Conservation (phyloP, 164 flowering plant species). For the Sextonia rubra region DNA sequence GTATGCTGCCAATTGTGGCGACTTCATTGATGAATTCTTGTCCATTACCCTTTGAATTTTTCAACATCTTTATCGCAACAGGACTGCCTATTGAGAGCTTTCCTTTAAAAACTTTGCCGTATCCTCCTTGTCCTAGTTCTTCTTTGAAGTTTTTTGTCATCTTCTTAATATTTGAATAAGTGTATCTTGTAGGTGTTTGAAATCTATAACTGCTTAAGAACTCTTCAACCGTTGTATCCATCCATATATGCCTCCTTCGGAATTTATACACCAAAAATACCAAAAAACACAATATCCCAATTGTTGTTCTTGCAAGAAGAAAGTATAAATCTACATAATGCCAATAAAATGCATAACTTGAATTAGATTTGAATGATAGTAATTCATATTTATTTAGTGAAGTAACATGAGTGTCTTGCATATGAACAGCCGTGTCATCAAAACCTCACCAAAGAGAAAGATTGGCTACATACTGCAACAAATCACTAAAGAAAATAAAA, state of each 20-base stretch:
- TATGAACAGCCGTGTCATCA: no score
- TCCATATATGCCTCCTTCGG: background rate
- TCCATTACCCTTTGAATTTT: constrained; percentile 8
- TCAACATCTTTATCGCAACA: constrained; percentile 39
- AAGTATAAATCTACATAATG: no score
- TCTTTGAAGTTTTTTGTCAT: constrained; percentile 32
- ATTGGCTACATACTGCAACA: no score
- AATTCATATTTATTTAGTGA: no score
- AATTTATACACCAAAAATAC: constrained; percentile 10
- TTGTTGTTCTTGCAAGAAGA: background rate
- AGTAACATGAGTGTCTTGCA: no score
- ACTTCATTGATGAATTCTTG: constrained; percentile 15
- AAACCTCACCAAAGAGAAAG: no score
- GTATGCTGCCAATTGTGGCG: constrained; percentile 3
- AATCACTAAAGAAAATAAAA: no score
- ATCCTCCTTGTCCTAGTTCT: constrained; percentile 43
- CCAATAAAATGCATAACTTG: no score
- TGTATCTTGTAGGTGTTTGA: constrained; percentile 25
- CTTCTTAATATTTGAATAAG: constrained; percentile 26
- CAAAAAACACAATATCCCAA: background rate
- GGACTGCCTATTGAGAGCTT: constrained; percentile 21
- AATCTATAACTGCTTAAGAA: constrained; percentile 19
- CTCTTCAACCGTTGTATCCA: background rate
- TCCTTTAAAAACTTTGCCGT: constrained; percentile 42
- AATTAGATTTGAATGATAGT: no score